phyloP scores from a whole-genome alignment of 306 rosid species.

The Oxytropis ochrocephala region DNA sequence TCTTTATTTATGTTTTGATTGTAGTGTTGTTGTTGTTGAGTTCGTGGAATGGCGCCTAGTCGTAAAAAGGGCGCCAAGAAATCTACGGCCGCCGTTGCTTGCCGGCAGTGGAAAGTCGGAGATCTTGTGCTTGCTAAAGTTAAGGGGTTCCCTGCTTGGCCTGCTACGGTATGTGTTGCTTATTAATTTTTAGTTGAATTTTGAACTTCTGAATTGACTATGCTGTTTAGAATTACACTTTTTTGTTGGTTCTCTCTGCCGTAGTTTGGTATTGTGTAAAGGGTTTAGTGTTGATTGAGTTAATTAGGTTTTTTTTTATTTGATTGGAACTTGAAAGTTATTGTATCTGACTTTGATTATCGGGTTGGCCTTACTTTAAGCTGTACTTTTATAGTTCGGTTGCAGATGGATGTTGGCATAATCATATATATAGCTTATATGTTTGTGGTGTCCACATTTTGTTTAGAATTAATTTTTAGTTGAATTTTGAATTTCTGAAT shows the following conservation, averaged over 20 bases:
- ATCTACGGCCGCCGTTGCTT: slow-evolving; percentile 63
- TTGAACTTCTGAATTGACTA: background rate
- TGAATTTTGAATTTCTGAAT: background rate
- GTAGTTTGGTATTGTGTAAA: slow-evolving; percentile 6
- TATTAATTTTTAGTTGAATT: background rate
- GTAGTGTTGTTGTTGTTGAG: background rate
- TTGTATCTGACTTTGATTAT: slow-evolving; percentile 6
- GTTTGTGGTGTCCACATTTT: background rate
- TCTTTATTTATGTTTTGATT: slow-evolving; percentile 14
- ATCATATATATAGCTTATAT: background rate
- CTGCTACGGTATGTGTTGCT: slow-evolving; percentile 60
- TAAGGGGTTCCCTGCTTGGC: slow-evolving; percentile 99
- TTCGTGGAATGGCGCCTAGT: slow-evolving; percentile 65
- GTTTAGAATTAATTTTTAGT: background rate
- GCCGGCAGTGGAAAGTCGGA: slow-evolving; percentile 84
- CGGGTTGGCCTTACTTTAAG: background rate
- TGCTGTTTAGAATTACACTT: background rate
- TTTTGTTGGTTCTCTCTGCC: background rate
- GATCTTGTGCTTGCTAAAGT: slow-evolving; percentile 98
- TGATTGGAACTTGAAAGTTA: background rate
- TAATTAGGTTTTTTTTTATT: background rate
- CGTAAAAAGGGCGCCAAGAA: slow-evolving; percentile 72
- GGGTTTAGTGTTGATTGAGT: background rate
- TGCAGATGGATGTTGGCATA: background rate
- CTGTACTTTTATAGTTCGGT: background rate